Percentiles rank a stretch among this genome's conserved stretches.
Evolutionary conservation across 208 protist genomes (phyloP).

Genomic region (Angomonas ambiguus): DNA sequence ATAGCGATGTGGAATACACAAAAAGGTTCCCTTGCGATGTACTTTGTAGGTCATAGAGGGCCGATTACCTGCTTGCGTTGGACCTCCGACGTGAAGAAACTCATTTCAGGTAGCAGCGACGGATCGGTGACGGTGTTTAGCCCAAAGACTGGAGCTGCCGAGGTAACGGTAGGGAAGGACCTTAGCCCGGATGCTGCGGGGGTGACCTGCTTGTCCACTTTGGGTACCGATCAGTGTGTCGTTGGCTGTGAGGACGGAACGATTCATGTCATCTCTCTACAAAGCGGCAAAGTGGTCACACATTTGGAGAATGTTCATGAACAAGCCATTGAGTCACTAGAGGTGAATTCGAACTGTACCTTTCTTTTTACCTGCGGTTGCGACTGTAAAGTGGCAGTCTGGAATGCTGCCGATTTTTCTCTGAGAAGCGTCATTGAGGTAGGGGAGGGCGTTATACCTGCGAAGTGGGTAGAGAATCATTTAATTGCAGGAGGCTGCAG

Average conservation of each 20-base stretch:
- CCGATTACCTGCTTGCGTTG: constrained; percentile 80
- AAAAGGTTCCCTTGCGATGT: constrained; percentile 84
- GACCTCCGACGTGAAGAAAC: constrained; percentile 81
- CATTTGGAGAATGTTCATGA: constrained; percentile 71
- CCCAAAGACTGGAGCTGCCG: constrained; percentile 81
- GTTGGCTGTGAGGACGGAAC: constrained; percentile 85
- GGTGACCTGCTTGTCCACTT: constrained; percentile 57
- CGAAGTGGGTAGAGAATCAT: constrained; percentile 46
- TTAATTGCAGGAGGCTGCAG: constrained; percentile 70
- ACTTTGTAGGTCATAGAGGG: constrained; percentile 90
- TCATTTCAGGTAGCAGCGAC: constrained; percentile 92
- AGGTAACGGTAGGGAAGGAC: constrained; percentile 55
- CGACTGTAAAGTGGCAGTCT: constrained; percentile 77
- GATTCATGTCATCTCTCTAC: constrained; percentile 69
- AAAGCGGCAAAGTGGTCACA: constrained; percentile 49
- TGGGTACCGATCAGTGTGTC: constrained; percentile 72
- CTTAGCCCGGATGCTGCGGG: constrained; percentile 70
- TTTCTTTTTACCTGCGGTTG: constrained; percentile 74
- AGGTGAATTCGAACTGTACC: constrained; percentile 26
- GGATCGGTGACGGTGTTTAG: constrained; percentile 87
- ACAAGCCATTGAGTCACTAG: constrained; percentile 80
- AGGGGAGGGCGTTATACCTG: constrained; percentile 77
- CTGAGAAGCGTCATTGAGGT: constrained; percentile 48
- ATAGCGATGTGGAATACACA: constrained; percentile 93
- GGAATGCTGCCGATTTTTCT: constrained; percentile 66